A percentile compares a stretch with the other conserved stretches of the same genome.
These are phyloP conservation scores for Caulochytrium protostelioides DNA, from an alignment of 371 early-diverging fungal species.

Conservation along the genomic window DNA sequence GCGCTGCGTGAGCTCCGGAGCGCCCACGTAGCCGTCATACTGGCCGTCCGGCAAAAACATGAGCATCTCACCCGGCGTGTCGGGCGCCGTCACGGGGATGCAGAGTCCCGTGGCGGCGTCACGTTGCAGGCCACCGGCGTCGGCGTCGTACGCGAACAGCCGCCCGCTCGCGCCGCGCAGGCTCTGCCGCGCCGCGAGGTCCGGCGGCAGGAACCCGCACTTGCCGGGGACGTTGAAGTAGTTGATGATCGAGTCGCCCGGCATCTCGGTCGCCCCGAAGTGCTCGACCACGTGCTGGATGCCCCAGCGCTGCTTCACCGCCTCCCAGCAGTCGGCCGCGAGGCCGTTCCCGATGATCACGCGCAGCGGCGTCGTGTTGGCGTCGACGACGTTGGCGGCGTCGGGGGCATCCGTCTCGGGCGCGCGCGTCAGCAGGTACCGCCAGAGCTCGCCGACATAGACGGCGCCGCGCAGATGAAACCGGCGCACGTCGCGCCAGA, in stretches of 20 bases:
- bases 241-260: constrained; percentile 10
- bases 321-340: constrained; percentile 42
- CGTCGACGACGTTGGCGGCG: no score
- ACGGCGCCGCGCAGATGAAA: background rate
- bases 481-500: constrained; percentile 7
- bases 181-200: constrained; percentile 14
- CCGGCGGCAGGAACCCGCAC: constrained; percentile 11
- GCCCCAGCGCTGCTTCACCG: constrained; percentile 29
- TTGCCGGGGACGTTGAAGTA: constrained; percentile 7
- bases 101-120: constrained; percentile 20
- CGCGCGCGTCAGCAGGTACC: constrained; percentile 34
- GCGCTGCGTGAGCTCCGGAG: constrained; percentile 21
- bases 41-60: constrained; percentile 8
- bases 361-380: constrained; percentile 15
- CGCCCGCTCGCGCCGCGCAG: constrained; percentile 10
- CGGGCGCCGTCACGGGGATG: constrained; percentile 14
- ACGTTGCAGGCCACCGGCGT: constrained; percentile 19
- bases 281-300: constrained; percentile 29
- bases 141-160: constrained; percentile 11
- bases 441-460: constrained; percentile 48
- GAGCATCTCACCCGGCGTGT: constrained; percentile 30
- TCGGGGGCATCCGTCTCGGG: constrained; percentile 15
- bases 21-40: constrained; percentile 18
- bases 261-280: constrained; percentile 31
- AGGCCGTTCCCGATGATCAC: constrained; percentile 48